Evolutionary conservation across 1,284 basidiomycete genomes (phyloP).

Genomic region (Ceratobasidium sp.): DNA sequence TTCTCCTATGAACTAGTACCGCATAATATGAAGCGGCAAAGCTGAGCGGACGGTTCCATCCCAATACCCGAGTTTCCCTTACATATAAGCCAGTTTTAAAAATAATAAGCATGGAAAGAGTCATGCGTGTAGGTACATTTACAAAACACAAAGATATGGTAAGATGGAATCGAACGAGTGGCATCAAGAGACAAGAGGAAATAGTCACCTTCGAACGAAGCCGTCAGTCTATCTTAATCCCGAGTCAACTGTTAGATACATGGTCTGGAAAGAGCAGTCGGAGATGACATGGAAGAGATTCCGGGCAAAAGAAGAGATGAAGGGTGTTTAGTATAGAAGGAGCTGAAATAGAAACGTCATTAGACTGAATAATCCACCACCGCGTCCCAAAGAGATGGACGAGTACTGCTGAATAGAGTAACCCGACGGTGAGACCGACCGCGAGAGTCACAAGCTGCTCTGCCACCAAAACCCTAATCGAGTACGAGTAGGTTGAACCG

Average conservation of each 20-base stretch:
- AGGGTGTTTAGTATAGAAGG: conserved; percentile 53
- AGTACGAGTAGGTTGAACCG: conserved; percentile 66
- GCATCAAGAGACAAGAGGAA: not conserved
- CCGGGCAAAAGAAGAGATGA: not conserved
- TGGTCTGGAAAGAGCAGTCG: not conserved
- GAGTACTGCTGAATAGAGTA: conserved; percentile 65
- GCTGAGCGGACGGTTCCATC: too few relatives aligned
- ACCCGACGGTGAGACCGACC: conserved; percentile 78
- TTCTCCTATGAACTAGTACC: too few relatives aligned
- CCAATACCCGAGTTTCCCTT: too few relatives aligned
- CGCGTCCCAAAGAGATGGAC: conserved; percentile 62
- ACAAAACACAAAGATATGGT: not conserved
- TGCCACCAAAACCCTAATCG: conserved; percentile 76
- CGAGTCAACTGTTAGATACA: conserved; percentile 36
- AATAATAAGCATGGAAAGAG: not conserved
- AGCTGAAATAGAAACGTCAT: conserved; percentile 1
- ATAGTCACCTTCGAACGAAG: not conserved
- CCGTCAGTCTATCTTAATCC: conserved; percentile 22
- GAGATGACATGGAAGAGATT: conserved; percentile 9
- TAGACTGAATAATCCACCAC: conserved; percentile 52
- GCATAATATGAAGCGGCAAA: too few relatives aligned
- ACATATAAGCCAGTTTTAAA: not conserved
- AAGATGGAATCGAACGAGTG: too few relatives aligned
- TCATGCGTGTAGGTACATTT: conserved; percentile 6
- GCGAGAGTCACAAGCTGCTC: conserved; percentile 74